Evolutionary conservation across 257 asterid genomes (phyloP).

Genomic region (Solanum lycopersicoides): DNA sequence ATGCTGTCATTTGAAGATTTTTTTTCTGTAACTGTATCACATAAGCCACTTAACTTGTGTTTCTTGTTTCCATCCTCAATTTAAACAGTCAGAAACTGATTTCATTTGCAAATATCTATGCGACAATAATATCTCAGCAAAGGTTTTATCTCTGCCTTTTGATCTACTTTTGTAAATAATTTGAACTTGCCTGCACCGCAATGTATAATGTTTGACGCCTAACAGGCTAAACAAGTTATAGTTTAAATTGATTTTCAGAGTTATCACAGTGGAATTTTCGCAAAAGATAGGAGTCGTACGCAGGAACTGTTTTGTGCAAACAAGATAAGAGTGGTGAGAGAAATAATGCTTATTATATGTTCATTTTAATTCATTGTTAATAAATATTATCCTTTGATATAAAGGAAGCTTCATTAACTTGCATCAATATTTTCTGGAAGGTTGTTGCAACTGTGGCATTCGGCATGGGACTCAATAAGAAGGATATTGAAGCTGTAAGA

Average conservation of each 20-base stretch:
- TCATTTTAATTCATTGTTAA: not conserved
- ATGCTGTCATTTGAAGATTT: not conserved
- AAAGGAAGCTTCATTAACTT: not conserved
- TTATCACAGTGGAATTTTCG: slow-evolving; percentile 87
- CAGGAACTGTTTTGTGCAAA: slow-evolving; percentile 83
- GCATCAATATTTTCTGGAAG: slow-evolving; percentile 33
- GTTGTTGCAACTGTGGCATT: slow-evolving; percentile 99
- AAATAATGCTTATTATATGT: slow-evolving; percentile 1
- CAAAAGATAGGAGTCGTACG: slow-evolving; percentile 65
- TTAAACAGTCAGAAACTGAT: slow-evolving; percentile 77
- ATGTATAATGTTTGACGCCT: slow-evolving; percentile 3
- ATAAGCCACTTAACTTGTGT: not conserved
- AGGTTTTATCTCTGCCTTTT: slow-evolving; percentile 44
- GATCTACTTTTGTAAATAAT: slow-evolving; percentile 12
- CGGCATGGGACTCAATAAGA: slow-evolving; percentile 98
- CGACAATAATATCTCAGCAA: slow-evolving; percentile 68
- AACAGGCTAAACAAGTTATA: not conserved
- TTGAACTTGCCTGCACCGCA: slow-evolving; percentile 6
- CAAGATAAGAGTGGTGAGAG: slow-evolving; percentile 83
- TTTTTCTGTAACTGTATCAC: not conserved
- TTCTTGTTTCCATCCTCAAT: slow-evolving; percentile 2
- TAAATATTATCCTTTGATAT: not conserved
- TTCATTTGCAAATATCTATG: slow-evolving; percentile 74
- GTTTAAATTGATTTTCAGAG: slow-evolving; percentile 38
- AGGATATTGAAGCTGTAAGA: slow-evolving; percentile 95